These are phyloP conservation scores for Salix exigua DNA, from an alignment of 345 rosid genomes.

Conservation along the genomic window DNA sequence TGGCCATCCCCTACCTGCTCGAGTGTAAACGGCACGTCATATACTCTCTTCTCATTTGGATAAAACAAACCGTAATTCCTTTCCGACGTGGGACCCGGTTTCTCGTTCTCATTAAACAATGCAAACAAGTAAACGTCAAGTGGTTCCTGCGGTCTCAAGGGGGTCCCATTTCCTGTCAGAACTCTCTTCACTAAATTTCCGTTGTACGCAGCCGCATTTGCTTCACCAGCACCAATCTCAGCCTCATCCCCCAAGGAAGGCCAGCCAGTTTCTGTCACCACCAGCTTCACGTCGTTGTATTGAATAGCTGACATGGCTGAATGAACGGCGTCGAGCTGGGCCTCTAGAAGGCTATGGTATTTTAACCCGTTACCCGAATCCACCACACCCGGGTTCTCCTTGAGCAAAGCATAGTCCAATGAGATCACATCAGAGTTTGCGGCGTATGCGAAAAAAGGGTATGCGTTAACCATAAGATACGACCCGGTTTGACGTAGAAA, in stretches of 20 bases:
- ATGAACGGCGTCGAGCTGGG: slow-evolving; percentile 79
- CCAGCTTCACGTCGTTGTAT: slow-evolving; percentile 18
- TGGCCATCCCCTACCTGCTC: slow-evolving; percentile 2
- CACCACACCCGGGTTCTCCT: slow-evolving; percentile 53
- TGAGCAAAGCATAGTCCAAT: slow-evolving; percentile 67
- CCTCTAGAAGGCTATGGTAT: slow-evolving; percentile 69
- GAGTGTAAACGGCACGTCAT: slow-evolving; percentile 14
- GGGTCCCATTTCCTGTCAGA: slow-evolving; percentile 27
- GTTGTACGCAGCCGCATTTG: slow-evolving; percentile 30
- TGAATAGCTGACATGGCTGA: slow-evolving; percentile 24
- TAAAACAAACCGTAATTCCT: slow-evolving; percentile 27
- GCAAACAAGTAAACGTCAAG: slow-evolving; percentile 28
- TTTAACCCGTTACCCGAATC: slow-evolving; percentile 80
- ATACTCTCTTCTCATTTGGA: slow-evolving; percentile 24
- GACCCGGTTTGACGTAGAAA: slow-evolving; percentile 58
- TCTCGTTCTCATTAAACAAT: slow-evolving; percentile 26
- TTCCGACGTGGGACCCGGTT: slow-evolving; percentile 30
- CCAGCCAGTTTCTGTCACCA: slow-evolving; percentile 32
- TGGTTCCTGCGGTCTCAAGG: slow-evolving; percentile 21
- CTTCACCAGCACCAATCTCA: slow-evolving; percentile 20
- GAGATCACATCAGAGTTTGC: slow-evolving; percentile 63
- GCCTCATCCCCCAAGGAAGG: slow-evolving; percentile 19
- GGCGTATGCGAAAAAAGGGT: slow-evolving; percentile 81
- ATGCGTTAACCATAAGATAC: slow-evolving; percentile 71
- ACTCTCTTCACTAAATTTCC: slow-evolving; percentile 30